These are phyloP conservation scores for Penicillium brevicompactum DNA, from an alignment of 2,329 filamentous ascomycete species.

Conservation along the genomic window DNA sequence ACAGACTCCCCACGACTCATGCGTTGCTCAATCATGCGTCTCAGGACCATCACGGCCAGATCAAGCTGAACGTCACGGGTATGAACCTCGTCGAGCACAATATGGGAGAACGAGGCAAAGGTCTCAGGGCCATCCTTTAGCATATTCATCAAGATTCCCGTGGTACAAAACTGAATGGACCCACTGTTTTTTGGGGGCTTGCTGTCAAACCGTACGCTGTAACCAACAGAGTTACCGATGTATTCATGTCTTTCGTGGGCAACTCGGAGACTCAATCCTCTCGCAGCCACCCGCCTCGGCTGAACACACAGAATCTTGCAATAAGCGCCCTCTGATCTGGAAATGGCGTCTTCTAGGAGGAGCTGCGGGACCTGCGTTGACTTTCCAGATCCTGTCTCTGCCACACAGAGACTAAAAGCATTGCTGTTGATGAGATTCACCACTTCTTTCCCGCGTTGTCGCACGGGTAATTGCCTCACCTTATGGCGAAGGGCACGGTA, in stretches of 20 bases:
- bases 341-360: slow-evolving; percentile 52
- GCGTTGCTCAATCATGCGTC: slow-evolving; percentile 43
- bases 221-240: slow-evolving; percentile 48
- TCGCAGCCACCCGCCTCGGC: slow-evolving; percentile 52
- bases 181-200: slow-evolving; percentile 35
- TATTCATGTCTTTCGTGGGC: slow-evolving; percentile 48
- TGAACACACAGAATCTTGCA: slow-evolving; percentile 57
- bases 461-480: slow-evolving; percentile 42
- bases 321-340: slow-evolving; percentile 37
- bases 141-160: slow-evolving; percentile 51
- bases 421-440: slow-evolving; percentile 43
- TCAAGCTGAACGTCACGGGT: slow-evolving; percentile 50
- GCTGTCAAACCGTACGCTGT: slow-evolving; percentile 48
- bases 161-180: slow-evolving; percentile 54
- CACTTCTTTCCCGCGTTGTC: slow-evolving; percentile 37
- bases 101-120: slow-evolving; percentile 48
- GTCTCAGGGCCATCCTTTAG: slow-evolving; percentile 42
- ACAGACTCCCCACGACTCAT: slow-evolving; percentile 31
- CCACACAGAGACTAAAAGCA: slow-evolving; percentile 49
- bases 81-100: slow-evolving; percentile 57
- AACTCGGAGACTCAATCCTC: slow-evolving; percentile 49
- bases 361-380: slow-evolving; percentile 57
- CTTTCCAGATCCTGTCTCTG: slow-evolving; percentile 52
- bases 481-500: no score
- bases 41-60: slow-evolving; percentile 50